Base-by-base conservation (phyloP, 306 rosid genomes). In the Abrus pulchellus region DNA sequence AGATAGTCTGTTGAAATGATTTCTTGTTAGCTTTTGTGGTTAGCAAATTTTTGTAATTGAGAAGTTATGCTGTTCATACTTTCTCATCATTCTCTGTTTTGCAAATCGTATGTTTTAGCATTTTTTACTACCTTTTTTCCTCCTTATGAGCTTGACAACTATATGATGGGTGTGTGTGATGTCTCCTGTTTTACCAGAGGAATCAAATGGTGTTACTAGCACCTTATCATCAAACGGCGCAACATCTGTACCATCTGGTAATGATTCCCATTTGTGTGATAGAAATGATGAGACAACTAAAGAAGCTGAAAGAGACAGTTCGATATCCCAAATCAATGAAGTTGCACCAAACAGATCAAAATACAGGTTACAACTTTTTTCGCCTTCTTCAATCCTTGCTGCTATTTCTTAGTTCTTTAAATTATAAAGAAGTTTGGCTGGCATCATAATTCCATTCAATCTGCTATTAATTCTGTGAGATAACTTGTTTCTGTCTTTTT, bases 361-460 rank as follows among this genome's bases (percentile, higher is more conserved):
- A 83, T 89, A 85, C 87, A 89, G 91, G 93, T 89, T 14, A 9
- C n/a, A 59, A 10, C 43, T 30, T 28, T 38, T 49, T 62, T 68
- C 40, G 1, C 40, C 73, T 65, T 63, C 60, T 27, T 54, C 43
- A 66, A 50, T 38, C 28, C 53, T 9, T 76, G 34, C 68, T 73
- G 49, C 27, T 76, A 28, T 29, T 49, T 45, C 12, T 43, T 45
- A 56, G 3, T 45, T 82, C 9, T 5, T 55, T 55, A 52, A 36
- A 28, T 33, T 69, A 52, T 54, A 6, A 52, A 71, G 49, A 32
- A 74, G 32, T 48, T 53, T 55, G 47, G 6, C 6, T 8, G 10
- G 6, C 67, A 28, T 71, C 61, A 55, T 47, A 20, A 28, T 50
- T 28, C 30, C 74, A 57, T 77, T 72, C 4, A 64, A 72, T 44